These are phyloP conservation scores for Coemansia sp. DNA, from an alignment of 192 early-diverging fungal genomes.

Conservation along the genomic window DNA sequence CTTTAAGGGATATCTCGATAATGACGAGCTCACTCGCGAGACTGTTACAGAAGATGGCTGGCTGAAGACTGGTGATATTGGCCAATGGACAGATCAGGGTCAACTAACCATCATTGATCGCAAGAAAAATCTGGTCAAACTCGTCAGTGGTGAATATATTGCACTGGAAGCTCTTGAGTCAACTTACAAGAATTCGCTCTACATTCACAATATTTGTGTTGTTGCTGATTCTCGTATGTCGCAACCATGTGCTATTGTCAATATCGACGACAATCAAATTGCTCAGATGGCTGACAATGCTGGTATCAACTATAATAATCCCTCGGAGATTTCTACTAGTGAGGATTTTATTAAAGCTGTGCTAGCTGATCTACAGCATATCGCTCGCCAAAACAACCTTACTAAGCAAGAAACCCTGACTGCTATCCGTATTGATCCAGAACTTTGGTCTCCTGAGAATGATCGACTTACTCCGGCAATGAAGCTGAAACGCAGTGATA, in stretches of 20 bases:
- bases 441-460: conserved; percentile 90
- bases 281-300: conserved; percentile 51
- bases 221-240: conserved; percentile 71
- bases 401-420: conserved; percentile 75
- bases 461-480: conserved; percentile 84
- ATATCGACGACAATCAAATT: conserved; percentile 60
- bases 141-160: conserved; percentile 88
- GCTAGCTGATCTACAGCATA: conserved; percentile 36
- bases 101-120: conserved; percentile 89
- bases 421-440: conserved; percentile 63
- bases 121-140: conserved; percentile 94
- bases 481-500: conserved; percentile 84
- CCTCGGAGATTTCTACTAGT: conserved; percentile 29
- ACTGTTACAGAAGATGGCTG: conserved; percentile 81
- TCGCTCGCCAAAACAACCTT: conserved; percentile 68
- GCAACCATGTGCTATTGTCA: conserved; percentile 73
- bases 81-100: conserved; percentile 80
- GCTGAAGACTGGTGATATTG: conserved; percentile 92
- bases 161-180: conserved; percentile 94
- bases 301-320: conserved; percentile 29
- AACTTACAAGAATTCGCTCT: conserved; percentile 79
- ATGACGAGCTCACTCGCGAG: conserved; percentile 70
- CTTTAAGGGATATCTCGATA: conserved; percentile 84
- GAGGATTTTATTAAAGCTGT: conserved; percentile 25
- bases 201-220: conserved; percentile 79